Base-by-base conservation (phyloP, 768 basidiomycete genomes). In the Lactarius pseudohatsudake region DNA sequence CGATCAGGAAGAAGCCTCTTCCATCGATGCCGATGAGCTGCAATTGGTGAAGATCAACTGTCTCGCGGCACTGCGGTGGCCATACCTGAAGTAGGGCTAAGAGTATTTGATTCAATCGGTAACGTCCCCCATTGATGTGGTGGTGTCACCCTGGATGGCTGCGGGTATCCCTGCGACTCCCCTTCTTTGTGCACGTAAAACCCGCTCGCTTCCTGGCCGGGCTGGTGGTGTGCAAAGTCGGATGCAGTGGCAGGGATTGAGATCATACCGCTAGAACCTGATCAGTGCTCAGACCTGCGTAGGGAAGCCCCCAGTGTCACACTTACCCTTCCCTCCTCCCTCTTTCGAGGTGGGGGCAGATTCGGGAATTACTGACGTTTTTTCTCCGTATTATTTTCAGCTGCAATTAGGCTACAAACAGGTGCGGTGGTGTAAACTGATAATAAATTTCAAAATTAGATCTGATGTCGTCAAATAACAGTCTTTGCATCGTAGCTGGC, bases 251-350 rank as follows among this genome's bases (percentile, higher is more conserved):
- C 79, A 77, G 79, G 85, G 92, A 79, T 93, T 95, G 93, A 96
- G 94, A 95, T 91, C 67, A 95, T 86, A 95, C 93, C 92, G 94
- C 88, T 86, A 78, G 91, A 94, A 94, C 93, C 92, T 95, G 94
- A 92, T 84, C 89, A 93, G 92, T 83, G 90, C 86, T 92, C 84
- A 94, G 83, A 92, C 91, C 91, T 93, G 93, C 94, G 93, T 92
- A 94, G 92, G 92, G 92, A 95, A 92, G 89, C 89, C 90, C 81
- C 82, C 85, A 89, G 89, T 85, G 81, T 88, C 79, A 72, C 74
- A 72, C 68, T 65, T 79, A 78, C 82, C 78, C 77, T 77, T 78
- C 72, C 69, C 74, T 76, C 28, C 74, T 70, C 75, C 78, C 77
- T 79, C 76, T 72, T 75, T 70, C 66, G 66, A 71, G 73, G 74